These are phyloP conservation scores for Aspergillus sclerotiicarbonarius DNA, from an alignment of 495 filamentous ascomycete species.

Conservation along the genomic window DNA sequence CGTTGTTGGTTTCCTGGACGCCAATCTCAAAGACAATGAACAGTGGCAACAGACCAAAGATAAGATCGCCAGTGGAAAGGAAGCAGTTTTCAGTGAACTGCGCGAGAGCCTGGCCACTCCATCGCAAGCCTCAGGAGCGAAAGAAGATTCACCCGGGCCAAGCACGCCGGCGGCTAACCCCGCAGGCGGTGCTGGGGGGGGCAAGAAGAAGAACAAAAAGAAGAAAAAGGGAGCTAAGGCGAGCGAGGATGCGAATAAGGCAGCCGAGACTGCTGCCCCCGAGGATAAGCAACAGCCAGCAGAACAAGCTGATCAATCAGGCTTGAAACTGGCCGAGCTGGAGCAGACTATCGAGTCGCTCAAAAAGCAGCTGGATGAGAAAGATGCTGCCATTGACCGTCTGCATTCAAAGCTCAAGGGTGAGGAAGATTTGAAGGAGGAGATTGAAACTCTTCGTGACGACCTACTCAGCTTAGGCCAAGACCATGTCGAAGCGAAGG, in stretches of 20 bases:
- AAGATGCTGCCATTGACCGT: constrained; percentile 66
- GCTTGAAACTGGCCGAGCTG: constrained; percentile 40
- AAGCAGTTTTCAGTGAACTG: constrained; percentile 37
- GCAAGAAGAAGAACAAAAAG: constrained; percentile 77
- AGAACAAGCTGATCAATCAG: constrained; percentile 23
- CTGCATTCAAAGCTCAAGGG: constrained; percentile 65
- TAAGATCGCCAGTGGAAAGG: constrained; percentile 29
- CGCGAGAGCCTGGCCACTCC: constrained; percentile 29
- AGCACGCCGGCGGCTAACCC: constrained; percentile 24
- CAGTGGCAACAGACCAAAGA: constrained; percentile 39
- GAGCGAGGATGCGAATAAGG: constrained; percentile 37
- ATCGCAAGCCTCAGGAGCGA: constrained; percentile 16
- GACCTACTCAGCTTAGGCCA: constrained; percentile 71
- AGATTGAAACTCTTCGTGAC: constrained; percentile 81
- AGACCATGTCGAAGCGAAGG: constrained; percentile 79
- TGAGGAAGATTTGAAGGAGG: constrained; percentile 78
- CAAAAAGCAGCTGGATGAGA: constrained; percentile 63
- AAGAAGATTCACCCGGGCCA: constrained; percentile 16
- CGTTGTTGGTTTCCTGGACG: constrained; percentile 40
- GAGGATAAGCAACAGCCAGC: constrained; percentile 19
- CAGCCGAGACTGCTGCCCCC: constrained; percentile 22
- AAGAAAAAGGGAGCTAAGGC: constrained; percentile 79
- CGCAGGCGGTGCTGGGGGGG: constrained; percentile 19
- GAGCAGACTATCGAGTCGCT: constrained; percentile 54
- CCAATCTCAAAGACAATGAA: constrained; percentile 30